Base-by-base conservation (phyloP, 2,329 filamentous ascomycete species). In the Neofusicoccum kwambonambiense region DNA sequence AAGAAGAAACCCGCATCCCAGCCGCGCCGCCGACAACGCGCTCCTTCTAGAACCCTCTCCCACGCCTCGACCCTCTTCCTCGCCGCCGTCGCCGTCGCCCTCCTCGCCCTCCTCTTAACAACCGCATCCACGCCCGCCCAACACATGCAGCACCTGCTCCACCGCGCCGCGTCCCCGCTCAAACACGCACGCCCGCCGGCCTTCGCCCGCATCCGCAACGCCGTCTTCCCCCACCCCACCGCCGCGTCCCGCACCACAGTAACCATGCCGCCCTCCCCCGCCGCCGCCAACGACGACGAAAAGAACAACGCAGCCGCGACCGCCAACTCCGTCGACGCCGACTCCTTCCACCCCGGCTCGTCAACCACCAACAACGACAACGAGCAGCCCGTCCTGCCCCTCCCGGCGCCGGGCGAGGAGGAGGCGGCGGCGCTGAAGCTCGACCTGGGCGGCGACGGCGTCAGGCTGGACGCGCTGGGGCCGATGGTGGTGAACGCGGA, bases 401-500 rank as follows among this genome's bases (percentile, higher is more conserved):
- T 69, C 8, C 69, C 68, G 4, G 67, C 64, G 6, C 69, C 68
- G 13, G 56, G 56, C 17, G 45, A 39, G 15, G 64, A 39, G 15
- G 64, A 62, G 3, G 69, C 70, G 58, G 47, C 78, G 54, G 64
- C 69, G 82, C 34, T 62, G 8, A 69, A 70, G 62, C 69, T 79
- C 50, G 72, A 77, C 61, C 70, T 79, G 62, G 71, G 72, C 7
- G 73, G 70, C 64, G 74, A 72, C 4, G 67, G 70, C 1, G 81
- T 90, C 49, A 85, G 83, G 57, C 83, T 93, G 8, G 89, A 91
- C 72, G 83, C 86, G 67, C 79, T 93, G 27, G 90, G 90, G 0
- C 90, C 90, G 1, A 81, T 93, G 70, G 89, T 93, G 1, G 87
- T 93, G 63, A 90, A 92, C 74, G 80, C 82, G 67, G 89, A 93